Evolutionary conservation across 129 eudicot genomes (phyloP).

Genomic region (Calendula officinalis): DNA sequence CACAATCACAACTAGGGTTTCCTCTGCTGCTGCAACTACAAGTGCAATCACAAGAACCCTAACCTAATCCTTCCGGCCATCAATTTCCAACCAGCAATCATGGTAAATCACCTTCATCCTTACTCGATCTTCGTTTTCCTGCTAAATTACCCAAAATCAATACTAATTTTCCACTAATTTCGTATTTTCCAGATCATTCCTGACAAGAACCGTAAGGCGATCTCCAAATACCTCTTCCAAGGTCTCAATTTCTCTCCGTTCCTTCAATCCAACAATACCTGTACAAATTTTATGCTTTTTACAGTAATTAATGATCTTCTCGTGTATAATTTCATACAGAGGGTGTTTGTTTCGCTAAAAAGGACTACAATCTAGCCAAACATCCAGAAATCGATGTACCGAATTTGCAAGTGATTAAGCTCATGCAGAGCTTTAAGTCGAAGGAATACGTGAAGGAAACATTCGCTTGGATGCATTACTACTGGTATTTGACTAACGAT

Average conservation of each 20-base stretch:
- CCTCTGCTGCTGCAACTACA: slow-evolving; percentile 9
- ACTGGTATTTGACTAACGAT: slow-evolving; percentile 92
- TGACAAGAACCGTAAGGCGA: slow-evolving; percentile 88
- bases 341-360: slow-evolving; percentile 95
- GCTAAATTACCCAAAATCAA: too few relatives aligned
- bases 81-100: slow-evolving; percentile 38
- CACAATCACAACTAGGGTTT: slow-evolving; percentile 31
- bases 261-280: background rate
- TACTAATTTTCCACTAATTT: background rate
- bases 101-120: slow-evolving; percentile 38
- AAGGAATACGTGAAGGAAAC: slow-evolving; percentile 97
- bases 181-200: slow-evolving; percentile 58
- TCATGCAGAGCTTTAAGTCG: slow-evolving; percentile 98
- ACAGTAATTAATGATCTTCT: background rate
- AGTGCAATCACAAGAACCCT: slow-evolving; percentile 14
- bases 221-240: slow-evolving; percentile 94
- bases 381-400: slow-evolving; percentile 99
- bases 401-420: slow-evolving; percentile 91
- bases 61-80: slow-evolving; percentile 6
- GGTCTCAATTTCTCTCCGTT: slow-evolving; percentile 30
- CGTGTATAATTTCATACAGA: slow-evolving; percentile 36
- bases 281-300: background rate
- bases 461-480: slow-evolving; percentile 97
- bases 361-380: slow-evolving; percentile 94
- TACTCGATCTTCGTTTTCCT: background rate